Evolutionary conservation across 495 filamentous ascomycete species (phyloP).

Genomic region (Podospora fimiseda): DNA sequence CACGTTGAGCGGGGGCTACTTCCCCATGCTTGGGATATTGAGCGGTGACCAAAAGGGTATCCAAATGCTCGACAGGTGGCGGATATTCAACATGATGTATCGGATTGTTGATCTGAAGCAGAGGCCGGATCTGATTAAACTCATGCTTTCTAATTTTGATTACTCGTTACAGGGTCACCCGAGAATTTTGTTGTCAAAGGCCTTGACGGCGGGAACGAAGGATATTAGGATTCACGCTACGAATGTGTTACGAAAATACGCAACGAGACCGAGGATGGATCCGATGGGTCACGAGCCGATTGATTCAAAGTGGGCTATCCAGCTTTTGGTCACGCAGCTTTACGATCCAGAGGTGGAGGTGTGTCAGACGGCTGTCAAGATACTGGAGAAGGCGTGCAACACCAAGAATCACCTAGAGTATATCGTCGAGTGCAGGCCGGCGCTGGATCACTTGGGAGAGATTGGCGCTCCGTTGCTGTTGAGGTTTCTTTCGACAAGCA

Average conservation of each 20-base stretch:
- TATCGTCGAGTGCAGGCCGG: slow-evolving; percentile 93
- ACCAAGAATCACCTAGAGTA: slow-evolving; percentile 82
- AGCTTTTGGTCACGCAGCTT: slow-evolving; percentile 89
- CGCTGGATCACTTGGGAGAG: slow-evolving; percentile 90
- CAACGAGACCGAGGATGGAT: slow-evolving; percentile 42
- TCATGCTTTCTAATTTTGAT: slow-evolving; percentile 83
- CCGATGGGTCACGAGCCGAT: slow-evolving; percentile 32
- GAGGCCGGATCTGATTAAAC: slow-evolving; percentile 82
- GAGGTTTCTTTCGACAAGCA: slow-evolving; percentile 88
- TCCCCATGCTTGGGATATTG: slow-evolving; percentile 80
- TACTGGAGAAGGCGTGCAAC: slow-evolving; percentile 95
- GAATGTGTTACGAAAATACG: slow-evolving; percentile 76
- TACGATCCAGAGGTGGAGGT: slow-evolving; percentile 97
- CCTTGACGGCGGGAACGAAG: slow-evolving; percentile 84
- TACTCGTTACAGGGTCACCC: slow-evolving; percentile 81
- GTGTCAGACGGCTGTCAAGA: slow-evolving; percentile 91
- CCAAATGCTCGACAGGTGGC: slow-evolving; percentile 89
- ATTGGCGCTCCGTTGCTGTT: slow-evolving; percentile 92
- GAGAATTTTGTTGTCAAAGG: slow-evolving; percentile 85
- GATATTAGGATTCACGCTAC: slow-evolving; percentile 84
- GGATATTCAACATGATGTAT: slow-evolving; percentile 98
- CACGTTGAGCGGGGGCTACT: slow-evolving; percentile 86
- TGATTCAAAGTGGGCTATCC: slow-evolving; percentile 87
- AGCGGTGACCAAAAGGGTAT: slow-evolving; percentile 76
- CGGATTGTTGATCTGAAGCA: slow-evolving; percentile 88